Conservation (phyloP, 78 protist genomes). For the Dictyostelium purpureum region DNA sequence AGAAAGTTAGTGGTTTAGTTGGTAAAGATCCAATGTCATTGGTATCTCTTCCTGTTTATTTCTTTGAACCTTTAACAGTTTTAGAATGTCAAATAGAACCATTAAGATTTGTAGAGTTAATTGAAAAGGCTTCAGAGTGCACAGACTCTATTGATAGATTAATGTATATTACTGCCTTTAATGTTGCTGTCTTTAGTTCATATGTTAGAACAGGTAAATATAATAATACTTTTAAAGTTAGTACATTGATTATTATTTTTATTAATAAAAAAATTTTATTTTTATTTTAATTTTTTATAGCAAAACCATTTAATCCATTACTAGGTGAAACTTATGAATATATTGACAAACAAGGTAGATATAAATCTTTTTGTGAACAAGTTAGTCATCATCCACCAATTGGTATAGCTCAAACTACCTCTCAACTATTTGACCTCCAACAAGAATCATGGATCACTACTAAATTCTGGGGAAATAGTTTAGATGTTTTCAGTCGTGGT, state of each 20-base stretch:
- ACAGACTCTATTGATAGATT: slow-evolving; percentile 63
- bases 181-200: slow-evolving; percentile 56
- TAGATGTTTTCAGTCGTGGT: slow-evolving; percentile 74
- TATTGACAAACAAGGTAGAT: slow-evolving; percentile 48
- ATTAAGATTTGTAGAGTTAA: slow-evolving; percentile 40
- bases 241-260: neutral
- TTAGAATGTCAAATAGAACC: slow-evolving; percentile 73
- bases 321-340: slow-evolving; percentile 79
- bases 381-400: slow-evolving; percentile 88
- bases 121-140: slow-evolving; percentile 51
- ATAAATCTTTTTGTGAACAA: slow-evolving; percentile 74
- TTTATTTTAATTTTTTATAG: neutral
- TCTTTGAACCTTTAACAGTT: slow-evolving; percentile 76
- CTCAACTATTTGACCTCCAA: slow-evolving; percentile 40
- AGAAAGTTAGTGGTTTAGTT: slow-evolving; percentile 39
- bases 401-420: slow-evolving; percentile 45
- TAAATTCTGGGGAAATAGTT: slow-evolving; percentile 82
- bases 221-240: neutral
- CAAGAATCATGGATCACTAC: slow-evolving; percentile 75
- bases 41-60: slow-evolving; percentile 77
- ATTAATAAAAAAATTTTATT: neutral
- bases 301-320: slow-evolving; percentile 81
- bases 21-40: slow-evolving; percentile 75
- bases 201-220: slow-evolving; percentile 49
- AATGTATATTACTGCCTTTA: slow-evolving; percentile 71